Base-by-base conservation (phyloP, 331 rosid genomes). In the Prunus yedoensis region DNA sequence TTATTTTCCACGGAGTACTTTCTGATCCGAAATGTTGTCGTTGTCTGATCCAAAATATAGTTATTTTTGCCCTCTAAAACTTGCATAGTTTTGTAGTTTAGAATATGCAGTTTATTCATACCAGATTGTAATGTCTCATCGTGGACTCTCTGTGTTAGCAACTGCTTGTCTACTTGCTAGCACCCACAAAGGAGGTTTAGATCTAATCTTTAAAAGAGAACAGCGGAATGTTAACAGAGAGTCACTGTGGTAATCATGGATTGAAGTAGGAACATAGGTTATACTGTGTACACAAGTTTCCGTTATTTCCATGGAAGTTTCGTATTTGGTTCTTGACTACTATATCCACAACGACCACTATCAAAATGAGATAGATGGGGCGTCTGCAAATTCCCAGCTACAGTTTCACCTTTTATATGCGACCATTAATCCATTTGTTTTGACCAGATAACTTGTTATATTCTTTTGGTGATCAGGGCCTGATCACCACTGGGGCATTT, bases 401-500 rank as follows among this genome's bases (percentile, higher is more conserved):
- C 12, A 6, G 43, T 41, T 27, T 64, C 15, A 53, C 75, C 51
- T 46, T 45, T 53, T 8, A 6, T 8, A 53, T 64, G 8, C 54
- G 15, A 32, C 21, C 5, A 14, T 10, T 15, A 32, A n/a, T 46
- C 21, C 17, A 13, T 38, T 43, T 25, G 51, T 67, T 16, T 16
- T 38, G 50, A 46, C 11, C 63, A 41, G 66, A 46, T 77, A 20
- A 78, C 53, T 11, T 66, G 43, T 30, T 49, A 18, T 49, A 9
- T 14, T 70, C 53, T n/a, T 50, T 73, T 74, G 11, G 7, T 79
- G 53, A 77, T 20, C 96, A 91, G 96, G 87, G 85, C 70, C 41
- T 35, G 41, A 62, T 77, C 74, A 70, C 89, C 67, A 78, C 83
- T 52, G 76, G 86, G 68, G 78, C 87, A 17, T 76, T 83, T 50